These are phyloP conservation scores for Xylariaceae sp. DNA, from an alignment of 2,329 filamentous ascomycete species.

Conservation along the genomic window DNA sequence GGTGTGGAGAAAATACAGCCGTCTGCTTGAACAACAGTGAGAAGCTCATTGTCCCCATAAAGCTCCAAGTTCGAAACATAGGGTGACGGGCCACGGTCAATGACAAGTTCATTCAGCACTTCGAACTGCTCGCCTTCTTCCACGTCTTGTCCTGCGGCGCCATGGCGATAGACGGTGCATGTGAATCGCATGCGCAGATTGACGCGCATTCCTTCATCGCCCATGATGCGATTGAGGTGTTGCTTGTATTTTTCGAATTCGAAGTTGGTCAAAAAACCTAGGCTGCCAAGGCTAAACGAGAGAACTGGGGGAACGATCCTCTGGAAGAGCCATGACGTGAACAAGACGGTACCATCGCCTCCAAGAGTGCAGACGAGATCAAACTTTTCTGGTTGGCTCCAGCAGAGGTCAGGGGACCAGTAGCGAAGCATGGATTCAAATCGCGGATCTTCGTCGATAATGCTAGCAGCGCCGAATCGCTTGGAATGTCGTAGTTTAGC, in stretches of 20 bases:
- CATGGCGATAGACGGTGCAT: conserved; percentile 86
- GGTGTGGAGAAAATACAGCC: conserved; percentile 97
- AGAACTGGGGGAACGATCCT: conserved; percentile 80
- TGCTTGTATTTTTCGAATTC: conserved; percentile 84
- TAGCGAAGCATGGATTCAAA: conserved; percentile 85
- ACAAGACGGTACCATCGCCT: conserved; percentile 82
- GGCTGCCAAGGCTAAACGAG: conserved; percentile 77
- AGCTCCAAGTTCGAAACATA: conserved; percentile 97
- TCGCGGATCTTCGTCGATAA: conserved; percentile 69
- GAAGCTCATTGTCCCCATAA: conserved; percentile 89
- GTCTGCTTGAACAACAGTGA: conserved; percentile 94
- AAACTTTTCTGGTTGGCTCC: conserved; percentile 89
- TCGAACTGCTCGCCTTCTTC: conserved; percentile 95
- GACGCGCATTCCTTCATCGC: conserved; percentile 91
- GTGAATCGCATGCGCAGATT: conserved; percentile 99
- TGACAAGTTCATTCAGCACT: conserved; percentile 96
- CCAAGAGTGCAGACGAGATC: conserved; percentile 88
- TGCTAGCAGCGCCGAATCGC: conserved; percentile 73
- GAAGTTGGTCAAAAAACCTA: conserved; percentile 86
- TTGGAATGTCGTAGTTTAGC: conserved; percentile 85
- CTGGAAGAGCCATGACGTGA: conserved; percentile 90
- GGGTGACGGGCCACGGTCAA: conserved; percentile 91
- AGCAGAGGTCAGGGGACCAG: conserved; percentile 95
- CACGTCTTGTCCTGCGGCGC: conserved; percentile 55
- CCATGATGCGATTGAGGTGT: conserved; percentile 86